Percentiles rank a stretch among this genome's conserved stretches.
These are phyloP conservation scores for Phyllachora maydis DNA, from an alignment of 2,329 filamentous ascomycete genomes.

Conservation along the genomic window DNA sequence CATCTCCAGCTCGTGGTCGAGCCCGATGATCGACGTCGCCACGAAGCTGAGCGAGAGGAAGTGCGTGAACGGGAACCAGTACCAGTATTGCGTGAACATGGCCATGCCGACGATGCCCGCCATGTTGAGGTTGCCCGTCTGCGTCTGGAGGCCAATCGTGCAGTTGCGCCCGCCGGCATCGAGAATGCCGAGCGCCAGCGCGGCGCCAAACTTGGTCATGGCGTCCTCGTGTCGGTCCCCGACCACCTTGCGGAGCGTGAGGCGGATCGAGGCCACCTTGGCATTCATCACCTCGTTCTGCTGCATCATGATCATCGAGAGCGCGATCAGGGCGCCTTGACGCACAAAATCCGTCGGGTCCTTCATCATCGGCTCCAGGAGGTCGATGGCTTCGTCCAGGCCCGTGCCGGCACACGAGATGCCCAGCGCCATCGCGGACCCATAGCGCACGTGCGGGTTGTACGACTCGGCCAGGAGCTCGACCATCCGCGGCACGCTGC, in stretches of 20 bases:
- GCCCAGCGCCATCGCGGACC: slow-evolving; percentile 92
- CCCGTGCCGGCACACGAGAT: slow-evolving; percentile 96
- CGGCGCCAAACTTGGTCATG: slow-evolving; percentile 97
- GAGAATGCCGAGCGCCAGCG: slow-evolving; percentile 87
- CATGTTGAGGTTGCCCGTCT: slow-evolving; percentile 98
- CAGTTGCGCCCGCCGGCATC: slow-evolving; percentile 96
- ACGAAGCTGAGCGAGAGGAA: slow-evolving; percentile 92
- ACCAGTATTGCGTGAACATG: slow-evolving; percentile 99
- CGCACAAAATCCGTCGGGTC: slow-evolving; percentile 96
- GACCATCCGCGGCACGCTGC: slow-evolving; percentile 94
- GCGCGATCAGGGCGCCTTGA: slow-evolving; percentile 81
- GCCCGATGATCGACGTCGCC: slow-evolving; percentile 87
- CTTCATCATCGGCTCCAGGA: slow-evolving; percentile 98
- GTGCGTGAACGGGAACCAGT: slow-evolving; percentile 98
- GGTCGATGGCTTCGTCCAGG: slow-evolving; percentile 84
- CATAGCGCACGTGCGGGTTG: slow-evolving; percentile 95
- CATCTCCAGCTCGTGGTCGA: slow-evolving; percentile 85
- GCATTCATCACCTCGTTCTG: slow-evolving; percentile 98
- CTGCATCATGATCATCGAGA: slow-evolving; percentile 98
- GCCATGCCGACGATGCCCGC: slow-evolving; percentile 93
- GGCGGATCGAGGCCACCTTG: slow-evolving; percentile 77
- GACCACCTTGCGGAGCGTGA: slow-evolving; percentile 85
- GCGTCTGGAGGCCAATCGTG: slow-evolving; percentile 92
- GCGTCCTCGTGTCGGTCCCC: slow-evolving; percentile 93
- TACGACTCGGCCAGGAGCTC: slow-evolving; percentile 96